These are phyloP conservation scores for Exidia glandulosa DNA, from an alignment of 768 basidiomycete species.

Conservation along the genomic window DNA sequence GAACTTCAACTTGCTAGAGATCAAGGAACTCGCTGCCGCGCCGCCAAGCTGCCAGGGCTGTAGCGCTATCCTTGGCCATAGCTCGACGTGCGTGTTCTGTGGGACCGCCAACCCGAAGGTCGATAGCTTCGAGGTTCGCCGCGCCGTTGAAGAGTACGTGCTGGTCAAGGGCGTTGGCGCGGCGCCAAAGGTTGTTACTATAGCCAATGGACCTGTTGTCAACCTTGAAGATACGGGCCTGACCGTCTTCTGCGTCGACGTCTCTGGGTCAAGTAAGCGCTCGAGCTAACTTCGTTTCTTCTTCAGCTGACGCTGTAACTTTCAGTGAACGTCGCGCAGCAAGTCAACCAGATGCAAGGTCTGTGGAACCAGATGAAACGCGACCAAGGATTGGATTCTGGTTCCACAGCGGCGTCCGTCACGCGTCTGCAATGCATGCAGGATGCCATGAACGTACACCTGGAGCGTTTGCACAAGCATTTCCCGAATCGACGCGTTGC, in stretches of 20 bases:
- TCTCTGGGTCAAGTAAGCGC: slow-evolving; percentile 3
- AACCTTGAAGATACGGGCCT: neutral
- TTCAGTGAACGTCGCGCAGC: neutral
- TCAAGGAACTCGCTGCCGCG: neutral
- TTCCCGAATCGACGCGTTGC: slow-evolving; percentile 3
- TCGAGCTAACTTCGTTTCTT: neutral
- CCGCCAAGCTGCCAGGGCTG: slow-evolving; percentile 1
- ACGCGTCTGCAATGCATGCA: slow-evolving; percentile 3
- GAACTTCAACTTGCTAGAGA: slow-evolving; percentile 2
- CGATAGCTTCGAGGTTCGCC: neutral
- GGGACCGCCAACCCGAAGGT: neutral
- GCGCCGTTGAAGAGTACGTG: neutral
- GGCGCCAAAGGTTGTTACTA: too few relatives aligned
- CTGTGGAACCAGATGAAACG: slow-evolving; percentile 1
- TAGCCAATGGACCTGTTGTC: neutral
- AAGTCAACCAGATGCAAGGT: slow-evolving; percentile 2
- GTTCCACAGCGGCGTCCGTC: neutral
- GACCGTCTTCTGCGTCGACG: slow-evolving; percentile 3
- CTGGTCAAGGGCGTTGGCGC: neutral
- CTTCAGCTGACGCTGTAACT: neutral
- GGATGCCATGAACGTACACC: slow-evolving; percentile 4
- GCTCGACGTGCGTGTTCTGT: slow-evolving; percentile 1
- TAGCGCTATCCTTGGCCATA: neutral
- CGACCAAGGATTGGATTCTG: neutral
- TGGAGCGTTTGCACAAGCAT: slow-evolving; percentile 2